Conservation (phyloP, 108 stramenopile genomes). For the Skeletonema grethae region DNA sequence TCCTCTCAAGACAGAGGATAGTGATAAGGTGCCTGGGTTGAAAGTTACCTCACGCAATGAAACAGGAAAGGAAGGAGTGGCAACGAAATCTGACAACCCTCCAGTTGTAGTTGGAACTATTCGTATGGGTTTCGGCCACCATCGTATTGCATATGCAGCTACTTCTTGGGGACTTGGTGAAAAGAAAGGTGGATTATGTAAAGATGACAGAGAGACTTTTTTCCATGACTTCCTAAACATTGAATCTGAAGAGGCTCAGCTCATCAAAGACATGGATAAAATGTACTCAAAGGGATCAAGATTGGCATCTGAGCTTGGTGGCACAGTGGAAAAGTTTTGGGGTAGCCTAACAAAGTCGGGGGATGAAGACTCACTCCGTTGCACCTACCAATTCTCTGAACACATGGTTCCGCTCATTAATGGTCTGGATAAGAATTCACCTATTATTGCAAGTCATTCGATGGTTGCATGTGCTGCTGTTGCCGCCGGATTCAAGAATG, state of each 20-base stretch:
- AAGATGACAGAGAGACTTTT: slow-evolving; percentile 42
- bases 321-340: slow-evolving; percentile 79
- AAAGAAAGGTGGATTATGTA: slow-evolving; percentile 18
- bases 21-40: slow-evolving; percentile 42
- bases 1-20: slow-evolving; percentile 26
- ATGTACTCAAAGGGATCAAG: slow-evolving; percentile 82
- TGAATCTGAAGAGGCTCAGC: slow-evolving; percentile 78
- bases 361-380: slow-evolving; percentile 86
- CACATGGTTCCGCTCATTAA: slow-evolving; percentile 80
- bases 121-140: slow-evolving; percentile 96
- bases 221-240: slow-evolving; percentile 94
- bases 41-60: slow-evolving; percentile 45
- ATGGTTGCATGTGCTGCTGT: slow-evolving; percentile 83
- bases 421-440: slow-evolving; percentile 78
- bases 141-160: slow-evolving; percentile 90
- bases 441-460: slow-evolving; percentile 89
- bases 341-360: slow-evolving; percentile 79
- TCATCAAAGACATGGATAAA: slow-evolving; percentile 81
- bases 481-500: slow-evolving; percentile 89
- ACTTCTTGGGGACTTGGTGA: slow-evolving; percentile 78
- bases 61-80: slow-evolving; percentile 8
- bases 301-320: slow-evolving; percentile 82
- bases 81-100: slow-evolving; percentile 35
- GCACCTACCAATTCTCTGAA: slow-evolving; percentile 75
- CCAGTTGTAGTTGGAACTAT: slow-evolving; percentile 89